Base-by-base conservation (phyloP, 495 filamentous ascomycete genomes). In the Xylaria grammica region DNA sequence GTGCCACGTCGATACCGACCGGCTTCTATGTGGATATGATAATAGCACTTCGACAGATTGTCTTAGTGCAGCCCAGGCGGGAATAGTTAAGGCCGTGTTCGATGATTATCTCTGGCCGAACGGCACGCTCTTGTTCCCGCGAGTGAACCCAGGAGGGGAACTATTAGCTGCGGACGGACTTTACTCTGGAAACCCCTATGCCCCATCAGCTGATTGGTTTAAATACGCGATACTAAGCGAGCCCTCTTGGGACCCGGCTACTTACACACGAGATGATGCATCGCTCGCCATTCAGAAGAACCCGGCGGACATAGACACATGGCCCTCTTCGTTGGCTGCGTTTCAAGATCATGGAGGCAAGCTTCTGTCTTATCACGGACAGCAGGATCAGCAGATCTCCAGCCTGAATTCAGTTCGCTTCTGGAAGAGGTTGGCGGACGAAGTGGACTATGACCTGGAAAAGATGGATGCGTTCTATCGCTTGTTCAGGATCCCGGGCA, bases 161-260 rank as follows among this genome's bases (percentile, higher is more conserved):
- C 9, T 58, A 0, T 13, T 71, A 8, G 68, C 65, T 17, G 48
- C 57, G 13, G 45, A 40, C 44, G 51, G 65, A 13, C 55, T 66
- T 1, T 70, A 72, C 61, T 65, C 62, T 22, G 58, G 60, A 0
- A 19, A 40, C 0, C 67, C 74, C 6, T 77, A 65, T 50, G 19
- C 53, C 0, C 69, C 70, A 36, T 71, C 74, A 20, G 69, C 69
- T 45, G 69, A 75, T 57, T 79, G 72, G 65, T 85, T 75, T 69
- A 74, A 75, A 20, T 89, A 86, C 67, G 85, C 83, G 0, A 80
- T 89, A 42, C 85, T 84, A 68, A 70, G 87, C 55, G 60, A 72
- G 13, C 76, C 84, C 0, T 69, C 65, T 13, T 89, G 82, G 82
- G 69, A 84, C 51, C 74, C 80, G 2, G 48, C 65, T 2, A 69